Percentiles rank a stretch among this genome's conserved stretches.
These are phyloP conservation scores for Lablab purpureus DNA, from an alignment of 306 rosid genomes.

Conservation along the genomic window DNA sequence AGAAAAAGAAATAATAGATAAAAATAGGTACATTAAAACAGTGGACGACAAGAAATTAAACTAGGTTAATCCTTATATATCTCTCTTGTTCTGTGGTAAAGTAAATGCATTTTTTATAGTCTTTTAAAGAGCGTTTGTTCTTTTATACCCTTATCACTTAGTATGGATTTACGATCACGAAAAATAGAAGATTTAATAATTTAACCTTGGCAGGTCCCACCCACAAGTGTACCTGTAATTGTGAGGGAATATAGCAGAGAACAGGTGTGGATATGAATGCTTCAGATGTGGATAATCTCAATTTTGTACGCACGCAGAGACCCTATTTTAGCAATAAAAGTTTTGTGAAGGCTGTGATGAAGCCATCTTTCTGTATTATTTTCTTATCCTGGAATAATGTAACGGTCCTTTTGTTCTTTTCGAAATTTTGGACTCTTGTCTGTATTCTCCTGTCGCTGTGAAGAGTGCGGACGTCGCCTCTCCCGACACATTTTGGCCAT, in stretches of 20 bases:
- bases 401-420: constrained; percentile 41
- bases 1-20: neutral
- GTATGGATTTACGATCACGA: neutral
- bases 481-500: constrained; percentile 56
- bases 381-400: constrained; percentile 52
- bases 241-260: constrained; percentile 69
- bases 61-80: neutral
- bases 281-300: constrained; percentile 37
- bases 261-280: constrained; percentile 58
- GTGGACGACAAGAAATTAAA: constrained; percentile 18
- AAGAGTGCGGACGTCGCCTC: constrained; percentile 65
- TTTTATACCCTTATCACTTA: neutral
- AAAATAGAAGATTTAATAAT: constrained; percentile 24
- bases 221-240: constrained; percentile 73
- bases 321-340: constrained; percentile 8
- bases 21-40: neutral
- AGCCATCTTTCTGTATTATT: constrained; percentile 42
- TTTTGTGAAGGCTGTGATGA: constrained; percentile 47
- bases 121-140: neutral
- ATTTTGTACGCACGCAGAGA: constrained; percentile 46
- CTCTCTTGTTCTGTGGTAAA: neutral
- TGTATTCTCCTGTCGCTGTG: constrained; percentile 52
- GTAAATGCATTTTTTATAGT: neutral
- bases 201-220: constrained; percentile 58
- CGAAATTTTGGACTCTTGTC: constrained; percentile 34